A percentile compares a stretch with the other conserved stretches of the same genome.
These are phyloP conservation scores for Kodamaea fungicola DNA, from an alignment of 1,139 yeast species.

Conservation along the genomic window DNA sequence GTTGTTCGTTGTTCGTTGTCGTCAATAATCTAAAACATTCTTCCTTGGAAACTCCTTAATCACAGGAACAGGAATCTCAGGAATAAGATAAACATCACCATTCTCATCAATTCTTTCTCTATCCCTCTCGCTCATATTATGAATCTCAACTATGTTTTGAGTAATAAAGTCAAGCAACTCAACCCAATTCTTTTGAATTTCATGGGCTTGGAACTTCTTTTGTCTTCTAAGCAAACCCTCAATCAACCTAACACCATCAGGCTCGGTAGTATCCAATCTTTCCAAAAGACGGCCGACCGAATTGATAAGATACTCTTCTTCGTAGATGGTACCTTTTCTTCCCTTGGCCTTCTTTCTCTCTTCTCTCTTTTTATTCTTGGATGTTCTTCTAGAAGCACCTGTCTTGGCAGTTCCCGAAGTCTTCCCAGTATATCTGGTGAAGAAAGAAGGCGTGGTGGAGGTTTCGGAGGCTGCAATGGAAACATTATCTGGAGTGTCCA, in stretches of 20 bases:
- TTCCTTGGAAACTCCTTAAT: constrained; percentile 58
- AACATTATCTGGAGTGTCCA: constrained; percentile 86
- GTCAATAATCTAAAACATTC: constrained; percentile 50
- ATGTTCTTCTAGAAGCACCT: constrained; percentile 88
- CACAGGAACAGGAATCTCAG: constrained; percentile 66
- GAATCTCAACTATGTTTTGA: constrained; percentile 68
- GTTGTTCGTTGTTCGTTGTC: too few species aligned
- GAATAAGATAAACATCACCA: constrained; percentile 74
- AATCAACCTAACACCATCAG: constrained; percentile 70
- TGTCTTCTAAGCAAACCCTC: constrained; percentile 73
- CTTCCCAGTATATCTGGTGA: constrained; percentile 94
- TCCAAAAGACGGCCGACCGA: constrained; percentile 88
- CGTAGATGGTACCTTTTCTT: constrained; percentile 94
- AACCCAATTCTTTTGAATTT: constrained; percentile 67
- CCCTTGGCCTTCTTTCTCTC: constrained; percentile 96
- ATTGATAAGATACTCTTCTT: constrained; percentile 87
- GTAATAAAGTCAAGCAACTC: constrained; percentile 54
- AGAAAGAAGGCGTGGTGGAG: constrained; percentile 87
- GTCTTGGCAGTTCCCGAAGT: constrained; percentile 95
- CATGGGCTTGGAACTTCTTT: constrained; percentile 77
- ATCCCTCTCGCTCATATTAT: constrained; percentile 75
- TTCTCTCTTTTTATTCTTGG: constrained; percentile 89
- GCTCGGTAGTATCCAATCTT: constrained; percentile 68
- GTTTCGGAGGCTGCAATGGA: constrained; percentile 95
- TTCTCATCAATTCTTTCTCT: constrained; percentile 86